Conservation (phyloP, 129 eudicot genomes). For the Flaveria ramosissima region DNA sequence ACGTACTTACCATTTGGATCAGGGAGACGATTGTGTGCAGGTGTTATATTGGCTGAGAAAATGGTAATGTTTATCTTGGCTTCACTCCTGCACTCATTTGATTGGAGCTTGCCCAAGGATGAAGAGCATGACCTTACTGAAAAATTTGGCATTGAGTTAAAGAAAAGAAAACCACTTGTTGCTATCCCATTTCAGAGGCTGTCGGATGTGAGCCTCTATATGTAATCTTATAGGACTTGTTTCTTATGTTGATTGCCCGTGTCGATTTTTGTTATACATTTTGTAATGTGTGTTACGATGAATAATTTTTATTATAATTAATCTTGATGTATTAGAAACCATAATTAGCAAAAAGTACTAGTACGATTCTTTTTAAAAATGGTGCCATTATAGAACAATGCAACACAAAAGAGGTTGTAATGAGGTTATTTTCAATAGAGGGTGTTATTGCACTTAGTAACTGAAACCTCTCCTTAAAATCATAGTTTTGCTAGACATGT, state of each 20-base stretch:
- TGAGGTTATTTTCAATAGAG: too few species aligned
- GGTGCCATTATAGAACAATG: too few species aligned
- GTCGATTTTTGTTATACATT: too few species aligned
- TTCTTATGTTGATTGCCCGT: background rate
- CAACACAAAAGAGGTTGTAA: too few species aligned
- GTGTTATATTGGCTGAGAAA: background rate
- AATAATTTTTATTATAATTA: too few species aligned
- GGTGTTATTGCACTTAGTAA: too few species aligned
- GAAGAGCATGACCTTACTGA: background rate
- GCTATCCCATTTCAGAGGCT: conserved; percentile 20
- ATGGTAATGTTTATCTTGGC: background rate
- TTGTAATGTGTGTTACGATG: too few species aligned
- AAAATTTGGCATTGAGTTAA: background rate
- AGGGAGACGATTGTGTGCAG: conserved; percentile 1
- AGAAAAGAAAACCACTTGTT: conserved; percentile 16
- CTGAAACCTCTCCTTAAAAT: too few species aligned
- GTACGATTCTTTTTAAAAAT: too few species aligned
- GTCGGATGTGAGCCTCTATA: conserved; percentile 10
- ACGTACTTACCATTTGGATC: background rate
- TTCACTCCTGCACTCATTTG: background rate
- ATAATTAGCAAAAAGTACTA: too few species aligned
- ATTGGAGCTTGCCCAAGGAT: background rate
- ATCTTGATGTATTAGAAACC: too few species aligned
- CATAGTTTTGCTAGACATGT: too few species aligned
- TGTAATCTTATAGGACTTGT: background rate